Base-by-base conservation (phyloP, 2,329 filamentous ascomycete species). In the Septoria petroselini region DNA sequence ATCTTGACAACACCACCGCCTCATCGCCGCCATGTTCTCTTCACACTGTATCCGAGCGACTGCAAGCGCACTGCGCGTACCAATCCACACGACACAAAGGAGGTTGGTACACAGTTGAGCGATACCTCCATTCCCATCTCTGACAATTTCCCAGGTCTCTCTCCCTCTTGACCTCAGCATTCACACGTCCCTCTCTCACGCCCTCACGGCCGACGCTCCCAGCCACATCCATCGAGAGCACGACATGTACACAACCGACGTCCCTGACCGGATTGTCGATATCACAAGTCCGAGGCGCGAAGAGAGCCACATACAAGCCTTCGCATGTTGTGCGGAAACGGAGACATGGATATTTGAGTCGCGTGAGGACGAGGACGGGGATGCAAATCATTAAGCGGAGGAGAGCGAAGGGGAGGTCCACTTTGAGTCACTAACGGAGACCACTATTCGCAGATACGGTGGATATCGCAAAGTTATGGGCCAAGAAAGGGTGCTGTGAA, bases 281-380 rank as follows among this genome's bases (percentile, higher is more conserved):
- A 29, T 62, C 67, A 18, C 73, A 75, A 58, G 68, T 74, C 17
- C 68, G 73, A 33, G 71, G 70, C 58, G 72, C 70, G 2, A 75
- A 74, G 21, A 73, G 81, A 55, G 68, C 76, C 50, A 84, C 81
- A 34, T 83, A 74, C 61, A 78, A 79, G 48, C 80, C 80, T 7
- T 81, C 76, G 42, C 77, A 82, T 55, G 63, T 75, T 37, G 77
- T 82, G 34, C 73, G 82, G 64, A 84, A 84, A 70, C 72, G 81
- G 55, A 73, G 81, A 59, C 78, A 81, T 68, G 81, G 81, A 2
- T 84, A 82, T 61, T 62, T 84, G 52, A 69, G 75, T 7, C 66
- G 81, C 59, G 56, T 81, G 53, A 71, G 71, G 61, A 73, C 72
- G 17, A 73, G 75, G 61, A 77, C 73, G 43, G 81, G 81, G 18